phyloP scores from a whole-genome alignment of 2,329 filamentous ascomycete genomes.

The Onygenales sp. region DNA sequence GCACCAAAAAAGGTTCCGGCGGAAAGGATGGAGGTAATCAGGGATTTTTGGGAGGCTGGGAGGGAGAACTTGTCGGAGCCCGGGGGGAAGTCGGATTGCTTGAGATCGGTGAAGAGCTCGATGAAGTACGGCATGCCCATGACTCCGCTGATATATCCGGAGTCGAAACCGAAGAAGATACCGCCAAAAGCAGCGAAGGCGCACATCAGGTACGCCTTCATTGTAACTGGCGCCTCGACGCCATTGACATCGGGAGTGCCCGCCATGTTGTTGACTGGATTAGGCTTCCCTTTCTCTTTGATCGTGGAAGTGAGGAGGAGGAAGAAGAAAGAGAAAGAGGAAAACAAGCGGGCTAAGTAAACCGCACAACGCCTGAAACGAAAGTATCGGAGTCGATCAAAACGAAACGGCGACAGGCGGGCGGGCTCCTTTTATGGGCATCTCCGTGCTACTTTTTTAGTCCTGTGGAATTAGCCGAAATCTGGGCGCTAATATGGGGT shows the following conservation, averaged over 20 bases:
- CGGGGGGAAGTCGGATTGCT: constrained; percentile 15
- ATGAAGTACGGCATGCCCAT: constrained; percentile 43
- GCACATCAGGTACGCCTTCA: constrained; percentile 52
- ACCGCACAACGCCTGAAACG: not conserved
- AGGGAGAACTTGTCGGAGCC: constrained; percentile 27
- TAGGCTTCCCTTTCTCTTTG: not conserved
- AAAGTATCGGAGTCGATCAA: not conserved
- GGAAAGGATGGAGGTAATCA: constrained; percentile 70
- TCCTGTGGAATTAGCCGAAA: too few relatives aligned
- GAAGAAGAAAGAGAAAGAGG: not conserved
- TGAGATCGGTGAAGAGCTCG: constrained; percentile 14
- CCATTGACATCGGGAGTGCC: constrained; percentile 43
- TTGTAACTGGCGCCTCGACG: constrained; percentile 49
- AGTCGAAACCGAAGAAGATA: constrained; percentile 53
- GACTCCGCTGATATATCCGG: constrained; percentile 46
- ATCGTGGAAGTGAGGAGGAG: not conserved
- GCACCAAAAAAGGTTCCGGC: constrained; percentile 71
- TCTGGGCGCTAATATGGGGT: too few relatives aligned
- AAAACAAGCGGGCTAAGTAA: not conserved
- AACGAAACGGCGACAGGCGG: not conserved
- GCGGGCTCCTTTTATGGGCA: not conserved
- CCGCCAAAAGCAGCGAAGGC: constrained; percentile 53
- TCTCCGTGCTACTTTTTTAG: too few relatives aligned
- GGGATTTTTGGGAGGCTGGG: constrained; percentile 43
- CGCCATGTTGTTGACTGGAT: constrained; percentile 5